phyloP scores from a whole-genome alignment of 495 filamentous ascomycete genomes.

The Melanomma pulvis-pyrius region DNA sequence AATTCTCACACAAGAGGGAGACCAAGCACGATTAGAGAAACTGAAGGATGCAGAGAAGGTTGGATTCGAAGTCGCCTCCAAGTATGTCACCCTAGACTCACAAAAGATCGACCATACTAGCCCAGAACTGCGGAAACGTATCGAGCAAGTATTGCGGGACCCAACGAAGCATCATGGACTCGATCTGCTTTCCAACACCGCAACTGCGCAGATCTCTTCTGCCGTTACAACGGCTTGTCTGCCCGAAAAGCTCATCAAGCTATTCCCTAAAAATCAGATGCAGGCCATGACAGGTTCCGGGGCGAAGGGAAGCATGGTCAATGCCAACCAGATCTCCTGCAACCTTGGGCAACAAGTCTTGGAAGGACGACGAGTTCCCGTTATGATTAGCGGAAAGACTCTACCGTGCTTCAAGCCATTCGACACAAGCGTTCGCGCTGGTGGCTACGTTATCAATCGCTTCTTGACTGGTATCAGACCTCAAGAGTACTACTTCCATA shows the following conservation, averaged over 20 bases:
- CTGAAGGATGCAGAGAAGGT: slow-evolving; percentile 70
- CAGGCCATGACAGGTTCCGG: slow-evolving; percentile 97
- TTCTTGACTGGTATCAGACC: slow-evolving; percentile 98
- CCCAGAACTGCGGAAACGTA: slow-evolving; percentile 68
- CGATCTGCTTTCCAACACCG: slow-evolving; percentile 80
- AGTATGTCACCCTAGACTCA: slow-evolving; percentile 86
- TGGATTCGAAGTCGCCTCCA: slow-evolving; percentile 80
- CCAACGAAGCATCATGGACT: slow-evolving; percentile 86
- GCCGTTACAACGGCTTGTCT: slow-evolving; percentile 78
- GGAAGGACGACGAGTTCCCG: slow-evolving; percentile 90
- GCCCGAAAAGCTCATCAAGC: slow-evolving; percentile 80
- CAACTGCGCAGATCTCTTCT: slow-evolving; percentile 70
- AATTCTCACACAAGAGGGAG: slow-evolving; percentile 78
- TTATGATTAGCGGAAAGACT: slow-evolving; percentile 98
- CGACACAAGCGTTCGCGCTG: slow-evolving; percentile 85
- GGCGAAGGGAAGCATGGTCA: slow-evolving; percentile 90
- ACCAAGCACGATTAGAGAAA: slow-evolving; percentile 68
- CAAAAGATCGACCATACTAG: slow-evolving; percentile 60
- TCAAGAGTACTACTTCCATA: slow-evolving; percentile 99
- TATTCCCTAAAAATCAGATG: slow-evolving; percentile 97
- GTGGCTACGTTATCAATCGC: slow-evolving; percentile 91
- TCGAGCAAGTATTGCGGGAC: slow-evolving; percentile 90
- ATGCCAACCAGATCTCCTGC: slow-evolving; percentile 96
- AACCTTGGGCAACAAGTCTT: slow-evolving; percentile 96
- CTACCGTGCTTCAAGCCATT: slow-evolving; percentile 92